phyloP scores from a whole-genome alignment of 176 grass and related monocot genomes.

The Phragmites australis region DNA sequence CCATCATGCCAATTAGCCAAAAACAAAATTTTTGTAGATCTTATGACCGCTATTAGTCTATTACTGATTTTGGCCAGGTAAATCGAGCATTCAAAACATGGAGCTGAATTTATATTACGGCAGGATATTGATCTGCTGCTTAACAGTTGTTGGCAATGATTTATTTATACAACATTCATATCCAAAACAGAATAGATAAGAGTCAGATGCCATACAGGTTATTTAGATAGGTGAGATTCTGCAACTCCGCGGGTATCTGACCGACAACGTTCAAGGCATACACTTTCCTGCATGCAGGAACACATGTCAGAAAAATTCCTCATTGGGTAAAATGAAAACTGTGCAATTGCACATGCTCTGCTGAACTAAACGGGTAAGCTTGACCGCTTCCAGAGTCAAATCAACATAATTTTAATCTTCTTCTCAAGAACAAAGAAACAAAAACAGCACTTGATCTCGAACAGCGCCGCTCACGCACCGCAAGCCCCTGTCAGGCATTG shows the following conservation, averaged over 20 bases:
- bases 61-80: no score
- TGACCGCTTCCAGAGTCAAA: not conserved
- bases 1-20: not conserved
- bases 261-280: constrained; percentile 45
- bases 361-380: not conserved
- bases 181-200: not conserved
- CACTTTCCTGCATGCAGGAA: constrained; percentile 46
- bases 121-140: not conserved
- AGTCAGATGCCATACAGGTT: constrained; percentile 38
- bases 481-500: not conserved
- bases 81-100: not conserved
- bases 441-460: no score
- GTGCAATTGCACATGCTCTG: not conserved
- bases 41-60: no score
- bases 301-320: not conserved
- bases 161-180: not conserved
- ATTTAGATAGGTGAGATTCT: constrained; percentile 49
- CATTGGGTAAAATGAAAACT: not conserved
- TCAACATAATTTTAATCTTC: no score
- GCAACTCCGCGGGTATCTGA: constrained; percentile 54
- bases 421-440: no score
- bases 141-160: not conserved
- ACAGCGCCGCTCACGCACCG: no score
- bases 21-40: not conserved
- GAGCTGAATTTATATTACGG: not conserved